These are phyloP conservation scores for Oryza rufipogon DNA, from an alignment of 176 grass and related monocot genomes.

Conservation along the genomic window DNA sequence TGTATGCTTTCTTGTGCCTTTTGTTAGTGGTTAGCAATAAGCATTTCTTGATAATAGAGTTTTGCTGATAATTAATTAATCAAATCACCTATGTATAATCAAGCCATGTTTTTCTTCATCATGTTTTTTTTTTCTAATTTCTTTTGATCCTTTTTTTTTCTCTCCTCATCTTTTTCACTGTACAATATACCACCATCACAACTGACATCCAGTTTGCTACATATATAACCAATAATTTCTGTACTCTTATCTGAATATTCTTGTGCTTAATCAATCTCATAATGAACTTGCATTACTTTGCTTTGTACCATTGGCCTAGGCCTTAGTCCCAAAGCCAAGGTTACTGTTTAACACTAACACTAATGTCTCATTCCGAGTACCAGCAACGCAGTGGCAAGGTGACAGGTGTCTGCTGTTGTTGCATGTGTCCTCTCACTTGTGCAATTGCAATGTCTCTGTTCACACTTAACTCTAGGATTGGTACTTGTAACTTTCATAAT, in stretches of 20 bases:
- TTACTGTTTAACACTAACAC: not conserved
- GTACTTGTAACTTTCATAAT: not conserved
- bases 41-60: constrained; percentile 38
- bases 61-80: constrained; percentile 30
- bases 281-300: not conserved
- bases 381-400: not conserved
- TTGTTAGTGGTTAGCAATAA: constrained; percentile 35
- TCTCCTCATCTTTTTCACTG: not conserved
- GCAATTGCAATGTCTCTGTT: not conserved
- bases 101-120: not conserved
- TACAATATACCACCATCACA: not conserved
- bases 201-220: constrained; percentile 8
- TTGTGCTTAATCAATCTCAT: not conserved
- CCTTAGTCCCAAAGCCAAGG: not conserved
- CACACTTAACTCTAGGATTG: not conserved
- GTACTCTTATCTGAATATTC: constrained; percentile 38
- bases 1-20: not conserved
- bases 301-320: not conserved
- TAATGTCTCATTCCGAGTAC: constrained; percentile 11
- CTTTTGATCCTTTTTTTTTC: constrained; percentile 10
- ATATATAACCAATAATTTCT: not conserved
- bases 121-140: not conserved
- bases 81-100: not conserved
- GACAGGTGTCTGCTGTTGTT: constrained; percentile 17
- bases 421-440: not conserved